Conservation (phyloP, 1,284 basidiomycete species). For the Rhodotorula sp. region DNA sequence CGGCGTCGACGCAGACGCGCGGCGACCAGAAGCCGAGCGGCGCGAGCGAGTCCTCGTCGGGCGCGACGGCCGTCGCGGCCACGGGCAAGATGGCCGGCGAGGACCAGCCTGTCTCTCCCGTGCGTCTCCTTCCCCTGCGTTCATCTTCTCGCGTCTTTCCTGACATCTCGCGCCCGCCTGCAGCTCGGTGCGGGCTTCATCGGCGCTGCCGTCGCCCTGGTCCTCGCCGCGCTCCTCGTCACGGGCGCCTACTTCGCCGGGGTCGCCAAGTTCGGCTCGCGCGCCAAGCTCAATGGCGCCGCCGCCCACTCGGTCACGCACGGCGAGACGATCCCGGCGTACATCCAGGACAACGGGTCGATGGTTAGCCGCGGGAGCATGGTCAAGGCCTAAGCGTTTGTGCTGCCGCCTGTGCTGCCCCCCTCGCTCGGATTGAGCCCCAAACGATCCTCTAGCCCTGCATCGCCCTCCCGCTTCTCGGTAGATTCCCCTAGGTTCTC, state of each 20-base stretch:
- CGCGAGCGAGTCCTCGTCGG: background rate
- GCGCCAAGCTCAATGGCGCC: background rate
- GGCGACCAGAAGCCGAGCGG: background rate
- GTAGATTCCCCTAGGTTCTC: too few relatives aligned
- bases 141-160: background rate
- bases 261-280: conserved; percentile 5
- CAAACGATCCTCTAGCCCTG: background rate
- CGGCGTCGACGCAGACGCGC: background rate
- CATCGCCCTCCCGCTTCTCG: too few relatives aligned
- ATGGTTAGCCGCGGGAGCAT: background rate
- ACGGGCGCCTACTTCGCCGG: background rate
- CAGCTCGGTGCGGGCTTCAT: background rate
- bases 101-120: background rate
- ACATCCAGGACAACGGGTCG: background rate
- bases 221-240: background rate
- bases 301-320: background rate
- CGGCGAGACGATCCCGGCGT: background rate
- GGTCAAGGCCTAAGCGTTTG: background rate
- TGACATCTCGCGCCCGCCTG: background rate
- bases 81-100: background rate
- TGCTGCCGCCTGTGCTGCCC: background rate
- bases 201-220: background rate
- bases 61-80: background rate
- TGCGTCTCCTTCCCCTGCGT: background rate
- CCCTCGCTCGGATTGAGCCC: background rate